Percentiles rank a stretch among this genome's conserved stretches.
Conservation (phyloP, 2,329 filamentous ascomycete species). For the Ophiostoma angusticollis region DNA sequence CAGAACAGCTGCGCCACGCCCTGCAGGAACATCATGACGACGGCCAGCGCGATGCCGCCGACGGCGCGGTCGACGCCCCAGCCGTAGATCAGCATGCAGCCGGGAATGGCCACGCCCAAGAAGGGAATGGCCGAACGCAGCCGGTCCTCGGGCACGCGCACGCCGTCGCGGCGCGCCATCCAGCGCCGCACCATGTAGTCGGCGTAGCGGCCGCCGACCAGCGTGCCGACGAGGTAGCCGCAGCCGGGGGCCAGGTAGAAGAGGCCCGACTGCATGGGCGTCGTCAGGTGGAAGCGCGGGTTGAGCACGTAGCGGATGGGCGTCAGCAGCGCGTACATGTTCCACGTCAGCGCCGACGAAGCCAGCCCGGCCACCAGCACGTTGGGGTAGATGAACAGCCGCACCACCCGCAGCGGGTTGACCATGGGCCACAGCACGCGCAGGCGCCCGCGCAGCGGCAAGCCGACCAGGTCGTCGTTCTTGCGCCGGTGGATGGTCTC, state of each 20-base stretch:
- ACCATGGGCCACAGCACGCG: constrained; percentile 44
- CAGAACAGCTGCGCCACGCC: constrained; percentile 57
- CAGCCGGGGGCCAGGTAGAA: constrained; percentile 60
- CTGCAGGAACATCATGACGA: constrained; percentile 55
- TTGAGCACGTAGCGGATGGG: constrained; percentile 60
- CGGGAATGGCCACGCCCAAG: constrained; percentile 46
- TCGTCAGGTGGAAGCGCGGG: constrained; percentile 51
- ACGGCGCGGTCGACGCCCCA: constrained; percentile 33
- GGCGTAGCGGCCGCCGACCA: constrained; percentile 56
- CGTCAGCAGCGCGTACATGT: constrained; percentile 56
- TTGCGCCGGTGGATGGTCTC: constrained; percentile 53
- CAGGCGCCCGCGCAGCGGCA: constrained; percentile 29
- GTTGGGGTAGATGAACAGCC: constrained; percentile 51
- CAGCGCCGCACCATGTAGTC: constrained; percentile 51
- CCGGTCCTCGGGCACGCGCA: constrained; percentile 56
- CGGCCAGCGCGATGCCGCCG: constrained; percentile 37
- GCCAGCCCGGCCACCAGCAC: constrained; percentile 45
- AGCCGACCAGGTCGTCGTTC: constrained; percentile 39
- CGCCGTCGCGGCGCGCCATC: constrained; percentile 38
- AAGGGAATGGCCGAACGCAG: constrained; percentile 48
- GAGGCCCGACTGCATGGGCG: constrained; percentile 50
- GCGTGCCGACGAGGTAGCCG: constrained; percentile 53
- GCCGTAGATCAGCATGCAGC: constrained; percentile 56
- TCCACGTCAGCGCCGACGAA: constrained; percentile 52
- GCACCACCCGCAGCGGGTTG: constrained; percentile 45